Base-by-base conservation (phyloP, 2,329 filamentous ascomycete species). In the Juglanconis oblonga region DNA sequence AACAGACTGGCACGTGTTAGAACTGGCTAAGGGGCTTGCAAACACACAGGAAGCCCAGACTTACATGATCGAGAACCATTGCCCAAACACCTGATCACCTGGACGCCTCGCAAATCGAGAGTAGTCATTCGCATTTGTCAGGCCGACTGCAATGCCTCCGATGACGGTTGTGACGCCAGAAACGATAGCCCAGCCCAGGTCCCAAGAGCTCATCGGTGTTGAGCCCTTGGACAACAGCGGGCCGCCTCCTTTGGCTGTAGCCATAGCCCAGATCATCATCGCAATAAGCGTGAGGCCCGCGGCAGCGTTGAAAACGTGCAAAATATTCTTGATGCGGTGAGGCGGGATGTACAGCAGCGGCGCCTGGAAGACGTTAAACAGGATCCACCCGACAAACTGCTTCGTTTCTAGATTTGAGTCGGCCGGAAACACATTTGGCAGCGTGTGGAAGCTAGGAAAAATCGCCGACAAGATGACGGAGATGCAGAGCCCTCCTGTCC, bases 121-220 rank as follows among this genome's bases (percentile, higher is more conserved):
- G 36, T 58, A 61, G 44, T 61, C 59, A 29, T 51, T 58, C 24
- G 56, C 54, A 32, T 56, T 61, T 9, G 50, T 62, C 52, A 62
- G 52, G 70, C 71, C 5, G 68, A 73, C 35, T 71, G 69, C 13
- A 66, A 68, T 60, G n/a, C 58, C 58, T 8, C 74, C 74, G 66
- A 77, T 70, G 58, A 75, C 70, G 54, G 70, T 67, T 64, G 76
- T 77, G 60, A 77, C 72, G 45, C 73, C 74, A 14, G 65, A 64
- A 63, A 76, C 71, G 56, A 76, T 67, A 51, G 69, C 66, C 74
- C 74, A 77, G 35, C 73, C 74, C 1, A 75, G 69, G 3, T 64
- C 65, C 0, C 67, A 62, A 5, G 68, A 67, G 4, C 64, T 67
- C 11, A 67, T 63, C 24, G 67, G 61, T 9, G 66, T 67, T n/a